phyloP scores from a whole-genome alignment of 306 rosid genomes.

The Cicer arietinum region DNA sequence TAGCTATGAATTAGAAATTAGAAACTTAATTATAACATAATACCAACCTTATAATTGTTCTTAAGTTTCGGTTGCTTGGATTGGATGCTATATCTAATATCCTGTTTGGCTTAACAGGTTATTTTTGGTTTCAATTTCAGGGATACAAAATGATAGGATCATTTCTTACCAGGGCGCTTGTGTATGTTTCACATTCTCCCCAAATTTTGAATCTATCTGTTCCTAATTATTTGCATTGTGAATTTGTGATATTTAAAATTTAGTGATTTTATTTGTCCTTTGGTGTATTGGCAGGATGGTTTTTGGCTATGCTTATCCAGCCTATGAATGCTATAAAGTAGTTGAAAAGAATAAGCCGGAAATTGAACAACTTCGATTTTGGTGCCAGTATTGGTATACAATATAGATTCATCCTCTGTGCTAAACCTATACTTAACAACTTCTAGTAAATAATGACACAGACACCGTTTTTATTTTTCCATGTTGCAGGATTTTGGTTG shows the following conservation, averaged over 20 bases:
- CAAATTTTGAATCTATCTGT: neutral
- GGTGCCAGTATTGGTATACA: slow-evolving; percentile 97
- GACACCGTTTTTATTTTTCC: slow-evolving; percentile 26
- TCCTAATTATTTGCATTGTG: slow-evolving; percentile 21
- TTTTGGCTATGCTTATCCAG: slow-evolving; percentile 99
- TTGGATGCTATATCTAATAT: neutral
- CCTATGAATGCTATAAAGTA: slow-evolving; percentile 94
- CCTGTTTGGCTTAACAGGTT: slow-evolving; percentile 42
- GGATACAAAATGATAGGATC: slow-evolving; percentile 87
- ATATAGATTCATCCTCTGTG: slow-evolving; percentile 1
- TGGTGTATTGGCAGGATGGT: slow-evolving; percentile 69
- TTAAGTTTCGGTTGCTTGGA: slow-evolving; percentile 35
- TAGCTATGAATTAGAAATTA: neutral
- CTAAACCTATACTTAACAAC: neutral
- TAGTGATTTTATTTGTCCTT: neutral
- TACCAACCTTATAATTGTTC: neutral
- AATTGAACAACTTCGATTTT: slow-evolving; percentile 89
- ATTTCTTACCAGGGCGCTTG: slow-evolving; percentile 86
- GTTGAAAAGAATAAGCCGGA: slow-evolving; percentile 91
- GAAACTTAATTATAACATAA: neutral
- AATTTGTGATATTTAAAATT: slow-evolving; percentile 23
- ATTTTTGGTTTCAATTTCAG: slow-evolving; percentile 53
- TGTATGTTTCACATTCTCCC: slow-evolving; percentile 59
- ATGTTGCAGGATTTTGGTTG: slow-evolving; percentile 90
- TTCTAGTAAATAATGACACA: slow-evolving; percentile 21